A percentile compares a stretch with the other conserved stretches of the same genome.
These are phyloP conservation scores for Blastobotrys indianensis DNA, from an alignment of 1,139 yeast species.

Conservation along the genomic window DNA sequence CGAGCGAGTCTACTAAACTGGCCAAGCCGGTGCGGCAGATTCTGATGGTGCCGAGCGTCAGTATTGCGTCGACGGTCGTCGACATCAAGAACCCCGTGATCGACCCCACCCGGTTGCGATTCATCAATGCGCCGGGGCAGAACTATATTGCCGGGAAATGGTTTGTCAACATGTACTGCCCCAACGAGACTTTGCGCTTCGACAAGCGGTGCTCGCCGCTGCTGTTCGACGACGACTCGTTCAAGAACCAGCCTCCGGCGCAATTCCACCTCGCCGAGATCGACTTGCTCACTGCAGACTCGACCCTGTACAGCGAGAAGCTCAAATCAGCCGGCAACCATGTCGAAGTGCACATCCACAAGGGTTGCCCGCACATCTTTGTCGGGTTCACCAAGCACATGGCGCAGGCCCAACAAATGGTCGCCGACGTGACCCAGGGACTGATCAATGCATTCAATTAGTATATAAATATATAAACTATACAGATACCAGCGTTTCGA, in stretches of 20 bases:
- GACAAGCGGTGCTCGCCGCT: conserved; percentile 45
- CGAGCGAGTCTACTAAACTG: conserved; percentile 14
- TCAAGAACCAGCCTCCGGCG: conserved; percentile 40
- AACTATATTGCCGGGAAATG: conserved; percentile 2
- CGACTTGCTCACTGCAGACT: conserved; percentile 44
- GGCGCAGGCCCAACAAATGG: neutral
- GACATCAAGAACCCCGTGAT: too few species aligned
- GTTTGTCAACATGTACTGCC: conserved; percentile 7
- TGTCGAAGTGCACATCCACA: neutral
- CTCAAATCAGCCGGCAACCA: conserved; percentile 35
- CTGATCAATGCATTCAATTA: too few species aligned
- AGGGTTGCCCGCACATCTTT: conserved; percentile 4
- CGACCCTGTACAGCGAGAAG: conserved; percentile 40
- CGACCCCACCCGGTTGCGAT: neutral
- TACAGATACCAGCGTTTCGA: too few species aligned
- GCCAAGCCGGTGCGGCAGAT: conserved; percentile 40
- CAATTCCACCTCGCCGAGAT: conserved; percentile 37
- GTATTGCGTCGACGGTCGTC: too few species aligned
- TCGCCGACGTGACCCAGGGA: too few species aligned
- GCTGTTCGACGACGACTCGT: conserved; percentile 39
- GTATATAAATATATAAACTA: too few species aligned
- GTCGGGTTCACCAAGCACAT: neutral
- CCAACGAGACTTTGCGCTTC: conserved; percentile 15
- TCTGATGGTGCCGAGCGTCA: conserved; percentile 37
- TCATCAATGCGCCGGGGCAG: conserved; percentile 4